Evolutionary conservation across 2,329 filamentous ascomycete genomes (phyloP), one percentile per base, ranked within the genome.

Genomic region (Penicillium sp.): DNA sequence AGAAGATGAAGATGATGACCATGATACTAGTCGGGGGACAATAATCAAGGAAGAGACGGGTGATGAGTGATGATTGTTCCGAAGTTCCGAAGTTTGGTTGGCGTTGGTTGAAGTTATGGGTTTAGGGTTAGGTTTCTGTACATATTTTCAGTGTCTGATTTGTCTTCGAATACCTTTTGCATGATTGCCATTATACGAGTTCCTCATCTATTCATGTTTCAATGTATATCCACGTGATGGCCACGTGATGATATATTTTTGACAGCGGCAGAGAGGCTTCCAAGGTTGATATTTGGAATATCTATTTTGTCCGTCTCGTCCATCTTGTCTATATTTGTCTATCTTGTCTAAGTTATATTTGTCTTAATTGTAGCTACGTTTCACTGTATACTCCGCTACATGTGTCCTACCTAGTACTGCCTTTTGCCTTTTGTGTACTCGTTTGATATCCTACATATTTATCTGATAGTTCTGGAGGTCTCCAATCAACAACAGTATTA

Each of bases 1-100:
- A 45, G 74, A 74, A 31, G 73, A 76, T 44, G 73, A 77, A 62
- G 72, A 73, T 19, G 72, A 75, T 23, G 67, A 68, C 17, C 56
- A 66, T 53, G 68, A 64, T 43, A 68, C 70, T 42, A 74, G 72
- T 50, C 64, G 67, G 33, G 66, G 59, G 35, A 73, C 71, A 17
- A 58, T 72, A 21, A 69, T 74, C 51, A 73, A 74, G 55, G 66
- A 70, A 6, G 72, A 74, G 51, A 55, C 45, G 27, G 62, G 55
- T 36, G 71, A 73, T 52, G 70, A 72, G 47, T 67, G 60, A 68
- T 60, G 61, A 67, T 50, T 49, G 17, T 57, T 66, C 55, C 49
- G 49, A 38, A 38, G 45, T 51, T 57, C 31, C 31, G 31, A 33
- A 33, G 31, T 33, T 47, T 38, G 42, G 61, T 54, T 55, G 62